Percentiles rank a stretch among this genome's conserved stretches.
These are phyloP conservation scores for Cicer arietinum DNA, from an alignment of 306 rosid species.

Conservation along the genomic window DNA sequence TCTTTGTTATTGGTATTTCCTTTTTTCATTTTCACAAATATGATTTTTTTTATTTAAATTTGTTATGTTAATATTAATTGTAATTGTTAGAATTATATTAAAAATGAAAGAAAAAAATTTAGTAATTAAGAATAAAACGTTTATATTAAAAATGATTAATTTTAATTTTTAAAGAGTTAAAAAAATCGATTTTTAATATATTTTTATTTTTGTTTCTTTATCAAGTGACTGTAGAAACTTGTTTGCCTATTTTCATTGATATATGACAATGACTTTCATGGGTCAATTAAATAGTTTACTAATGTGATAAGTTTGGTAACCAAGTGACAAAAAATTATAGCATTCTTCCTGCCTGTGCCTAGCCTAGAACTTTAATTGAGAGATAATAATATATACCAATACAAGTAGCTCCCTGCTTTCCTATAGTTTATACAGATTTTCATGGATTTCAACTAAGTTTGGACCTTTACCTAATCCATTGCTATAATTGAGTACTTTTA, in stretches of 20 bases:
- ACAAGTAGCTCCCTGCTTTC: not conserved
- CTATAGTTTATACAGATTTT: not conserved
- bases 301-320: conserved; percentile 42
- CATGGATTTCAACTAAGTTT: not conserved
- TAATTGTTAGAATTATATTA: no score
- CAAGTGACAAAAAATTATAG: not conserved
- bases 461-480: conserved; percentile 10
- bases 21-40: no score
- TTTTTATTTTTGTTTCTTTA: no score
- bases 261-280: not conserved
- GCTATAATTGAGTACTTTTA: not conserved
- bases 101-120: no score
- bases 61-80: no score
- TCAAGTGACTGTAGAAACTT: no score
- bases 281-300: conserved; percentile 5
- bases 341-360: not conserved
- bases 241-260: not conserved
- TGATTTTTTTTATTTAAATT: no score
- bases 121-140: no score
- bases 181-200: no score
- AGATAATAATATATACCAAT: not conserved
- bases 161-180: no score
- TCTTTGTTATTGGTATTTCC: not conserved
- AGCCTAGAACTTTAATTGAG: not conserved
- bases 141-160: no score